Base-by-base conservation (phyloP, 495 filamentous ascomycete species). In the Penicillium mononematosum region DNA sequence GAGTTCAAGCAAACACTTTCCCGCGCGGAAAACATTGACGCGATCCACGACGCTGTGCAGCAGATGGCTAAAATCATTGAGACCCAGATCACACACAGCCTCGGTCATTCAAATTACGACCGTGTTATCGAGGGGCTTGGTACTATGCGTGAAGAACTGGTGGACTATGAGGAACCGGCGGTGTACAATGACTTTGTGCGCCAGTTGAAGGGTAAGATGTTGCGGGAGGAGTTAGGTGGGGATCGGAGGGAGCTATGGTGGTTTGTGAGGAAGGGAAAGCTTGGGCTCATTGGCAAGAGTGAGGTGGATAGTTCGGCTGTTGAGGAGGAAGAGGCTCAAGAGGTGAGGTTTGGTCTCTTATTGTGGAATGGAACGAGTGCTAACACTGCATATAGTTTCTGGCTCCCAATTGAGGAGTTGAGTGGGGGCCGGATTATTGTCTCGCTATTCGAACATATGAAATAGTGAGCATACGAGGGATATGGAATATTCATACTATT, bases 1-100 rank as follows among this genome's bases (percentile, higher is more conserved):
- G 88, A 92, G 50, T 98, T 97, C 82, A 95, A 91, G 64, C 90
- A 93, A 72, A 82, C 84, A 20, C 77, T 98, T 16, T 78, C 79
- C 0, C 71, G 74, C 1, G 81, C 88, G 2, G 82, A 85, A 14
- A 83, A 85, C 31, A 73, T 86, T 16, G 75, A 79, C 16, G 79
- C 76, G 4, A 78, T 95, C 24, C 78, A 83, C 54, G 83, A 86
- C 46, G 88, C 90, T 0, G 82, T 82, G 4, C 82, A 83, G 59
- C 90, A 96, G 67, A 88, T 99, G 82, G 78, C 77, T 20, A 64
- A 59, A 4, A 87, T 96, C 44, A 82, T 94, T 50, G 81, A 85
- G 58, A 75, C 78, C 7, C 82, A 88, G 51, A 84, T 96, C 54
- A 80, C 70, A 34, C 72, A 87, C 61, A 91, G 88, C 58, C 80